phyloP scores from a whole-genome alignment of 192 early-diverging fungal genomes.

The Backusella circina region DNA sequence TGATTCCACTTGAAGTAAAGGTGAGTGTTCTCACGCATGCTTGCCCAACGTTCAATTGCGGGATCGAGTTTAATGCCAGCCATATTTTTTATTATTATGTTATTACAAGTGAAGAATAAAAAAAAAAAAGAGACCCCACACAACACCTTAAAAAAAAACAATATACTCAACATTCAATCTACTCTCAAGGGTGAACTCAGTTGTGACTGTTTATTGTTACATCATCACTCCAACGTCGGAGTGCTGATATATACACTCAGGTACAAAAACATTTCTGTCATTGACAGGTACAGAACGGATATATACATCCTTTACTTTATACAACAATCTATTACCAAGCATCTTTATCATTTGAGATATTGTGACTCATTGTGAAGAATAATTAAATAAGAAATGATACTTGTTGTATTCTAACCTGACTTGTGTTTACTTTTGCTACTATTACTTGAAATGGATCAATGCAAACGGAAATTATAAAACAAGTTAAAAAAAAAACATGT shows the following conservation, averaged over 20 bases:
- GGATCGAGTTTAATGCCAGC: conserved; percentile 36
- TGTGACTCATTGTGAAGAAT: too few relatives aligned
- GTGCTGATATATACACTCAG: background rate
- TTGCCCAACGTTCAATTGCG: conserved; percentile 38
- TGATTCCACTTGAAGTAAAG: conserved; percentile 35
- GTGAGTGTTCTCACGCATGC: conserved; percentile 38
- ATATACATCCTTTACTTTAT: too few relatives aligned
- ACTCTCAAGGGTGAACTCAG: background rate
- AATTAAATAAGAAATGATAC: too few relatives aligned
- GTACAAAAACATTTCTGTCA: background rate
- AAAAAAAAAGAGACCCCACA: background rate
- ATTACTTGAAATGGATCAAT: too few relatives aligned
- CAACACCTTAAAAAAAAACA: background rate
- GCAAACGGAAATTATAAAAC: too few relatives aligned
- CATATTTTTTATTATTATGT: conserved; percentile 7
- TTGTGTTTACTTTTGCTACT: too few relatives aligned
- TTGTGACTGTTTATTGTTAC: background rate
- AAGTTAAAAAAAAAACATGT: too few relatives aligned
- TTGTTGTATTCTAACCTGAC: too few relatives aligned
- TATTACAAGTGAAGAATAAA: background rate
- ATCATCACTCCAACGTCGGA: background rate
- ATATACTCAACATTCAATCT: background rate
- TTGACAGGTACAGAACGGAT: background rate
- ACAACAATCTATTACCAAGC: too few relatives aligned
- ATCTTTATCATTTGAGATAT: too few relatives aligned